Evolutionary conservation across 345 rosid species (phyloP).

Genomic region (Brassica nigra): DNA sequence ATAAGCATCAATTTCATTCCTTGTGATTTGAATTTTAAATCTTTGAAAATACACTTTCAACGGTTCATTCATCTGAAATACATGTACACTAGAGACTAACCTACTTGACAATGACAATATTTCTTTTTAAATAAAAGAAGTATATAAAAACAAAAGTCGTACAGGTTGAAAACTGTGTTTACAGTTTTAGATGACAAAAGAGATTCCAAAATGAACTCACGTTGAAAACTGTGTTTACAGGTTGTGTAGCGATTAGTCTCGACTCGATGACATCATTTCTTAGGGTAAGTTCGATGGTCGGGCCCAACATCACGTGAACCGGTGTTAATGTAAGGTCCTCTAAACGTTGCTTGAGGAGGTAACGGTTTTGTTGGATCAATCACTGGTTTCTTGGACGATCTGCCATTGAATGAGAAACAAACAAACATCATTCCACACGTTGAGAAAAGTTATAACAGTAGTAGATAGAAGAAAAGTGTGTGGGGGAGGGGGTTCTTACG

Average conservation of each 20-base stretch:
- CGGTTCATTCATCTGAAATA: too few relatives aligned
- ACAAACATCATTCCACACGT: not conserved
- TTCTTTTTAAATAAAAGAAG: too few relatives aligned
- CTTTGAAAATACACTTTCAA: too few relatives aligned
- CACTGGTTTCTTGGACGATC: constrained; percentile 70
- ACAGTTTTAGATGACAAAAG: not conserved
- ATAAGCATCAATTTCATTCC: not conserved
- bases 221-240: not conserved
- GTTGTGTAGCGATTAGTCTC: not conserved
- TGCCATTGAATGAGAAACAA: constrained; percentile 19
- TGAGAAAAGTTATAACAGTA: not conserved
- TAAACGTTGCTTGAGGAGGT: constrained; percentile 91
- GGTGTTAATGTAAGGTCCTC: constrained; percentile 93
- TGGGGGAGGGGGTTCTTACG: constrained; percentile 48
- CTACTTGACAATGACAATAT: too few relatives aligned
- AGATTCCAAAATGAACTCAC: not conserved
- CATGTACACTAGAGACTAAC: too few relatives aligned
- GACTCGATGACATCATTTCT: constrained; percentile 50
- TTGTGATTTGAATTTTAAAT: too few relatives aligned
- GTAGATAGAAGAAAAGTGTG: not conserved
- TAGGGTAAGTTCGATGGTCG: constrained; percentile 63
- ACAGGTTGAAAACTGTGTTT: too few relatives aligned
- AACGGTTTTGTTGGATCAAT: constrained; percentile 82
- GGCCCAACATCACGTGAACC: constrained; percentile 95
- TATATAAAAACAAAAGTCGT: too few relatives aligned